Evolutionary conservation across 352 stramenopile genomes (phyloP), one percentile per base, ranked within the genome.

Genomic region (Phytophthora pinifolia): DNA sequence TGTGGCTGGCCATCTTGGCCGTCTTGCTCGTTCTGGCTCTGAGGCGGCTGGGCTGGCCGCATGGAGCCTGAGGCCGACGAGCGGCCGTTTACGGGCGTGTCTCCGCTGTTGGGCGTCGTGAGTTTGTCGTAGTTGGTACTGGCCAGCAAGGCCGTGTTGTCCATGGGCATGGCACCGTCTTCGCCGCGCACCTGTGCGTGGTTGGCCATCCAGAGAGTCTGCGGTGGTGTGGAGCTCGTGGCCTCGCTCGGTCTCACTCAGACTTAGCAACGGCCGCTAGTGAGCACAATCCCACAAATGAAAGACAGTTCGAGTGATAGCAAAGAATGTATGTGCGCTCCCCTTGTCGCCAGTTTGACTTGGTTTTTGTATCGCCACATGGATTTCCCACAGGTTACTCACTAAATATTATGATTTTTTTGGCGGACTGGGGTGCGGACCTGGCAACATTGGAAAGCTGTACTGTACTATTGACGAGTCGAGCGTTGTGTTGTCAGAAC

Each of bases 81-180:
- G 17, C 50, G 53, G 1, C 57, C 50, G 15, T 35, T 46, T 0
- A 51, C 64, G 17, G 56, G 52, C 29, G 54, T 45, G 22, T 78
- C 74, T 12, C 56, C 64, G 35, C 50, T 59, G 42, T 68, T 73
- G 38, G 79, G 79, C 35, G 79, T 88, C 46, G 52, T 56, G 41
- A 89, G 67, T 38, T 86, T 89, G 67, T 89, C 79, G 42, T 89
- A 89, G 36, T 59, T 62, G 44, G 38, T 29, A 17, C 45, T 46
- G 1, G 59, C 45, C 20, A 83, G 59, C 47, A 79, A 54, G 31
- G 62, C 65, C 30, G 63, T 57, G 36, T 67, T 65, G 46, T 73
- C 62, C 39, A 72, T 62, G 10, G 73, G 66, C 53, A 79, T 74
- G 46, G 53, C 54, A 8, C 56, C 54, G 36, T 70, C 45, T 20